Percentiles rank a stretch among this genome's conserved stretches.
Conservation (phyloP, 176 grass and related monocot species). For the Ensete glaucum region DNA sequence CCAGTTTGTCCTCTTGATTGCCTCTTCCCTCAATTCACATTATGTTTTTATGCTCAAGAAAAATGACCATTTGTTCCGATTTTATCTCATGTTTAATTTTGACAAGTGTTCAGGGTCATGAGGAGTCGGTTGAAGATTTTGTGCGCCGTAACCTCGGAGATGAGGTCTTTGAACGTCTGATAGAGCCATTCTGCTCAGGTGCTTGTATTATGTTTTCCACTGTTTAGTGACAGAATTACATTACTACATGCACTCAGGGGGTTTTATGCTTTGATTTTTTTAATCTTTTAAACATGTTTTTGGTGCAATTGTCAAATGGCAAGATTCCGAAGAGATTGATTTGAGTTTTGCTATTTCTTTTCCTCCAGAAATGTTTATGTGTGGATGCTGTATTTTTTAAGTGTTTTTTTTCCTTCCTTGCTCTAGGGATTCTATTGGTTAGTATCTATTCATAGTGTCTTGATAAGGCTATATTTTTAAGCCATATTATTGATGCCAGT, state of each 20-base stretch:
- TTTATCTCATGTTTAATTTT: conserved; percentile 10
- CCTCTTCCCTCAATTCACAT: background rate
- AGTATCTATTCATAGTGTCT: background rate
- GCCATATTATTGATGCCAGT: too few relatives aligned
- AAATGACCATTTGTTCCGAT: background rate
- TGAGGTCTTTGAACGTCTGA: conserved; percentile 89
- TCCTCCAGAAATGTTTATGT: too few relatives aligned
- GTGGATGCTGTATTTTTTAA: too few relatives aligned
- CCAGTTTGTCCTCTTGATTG: conserved; percentile 64
- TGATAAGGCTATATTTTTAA: too few relatives aligned
- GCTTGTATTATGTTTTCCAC: background rate
- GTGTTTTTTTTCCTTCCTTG: too few relatives aligned
- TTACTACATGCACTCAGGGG: too few relatives aligned
- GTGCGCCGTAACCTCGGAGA: conserved; percentile 88
- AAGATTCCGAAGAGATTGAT: background rate
- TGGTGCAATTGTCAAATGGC: too few relatives aligned
- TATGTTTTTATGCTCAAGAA: background rate
- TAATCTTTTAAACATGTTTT: background rate
- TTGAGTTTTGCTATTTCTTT: background rate
- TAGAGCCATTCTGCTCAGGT: conserved; percentile 96
- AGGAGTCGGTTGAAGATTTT: conserved; percentile 91
- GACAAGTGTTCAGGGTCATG: conserved; percentile 81
- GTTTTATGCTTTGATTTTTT: background rate
- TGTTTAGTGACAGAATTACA: too few relatives aligned
- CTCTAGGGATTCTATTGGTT: too few relatives aligned